Percentiles rank a stretch among this genome's conserved stretches.
Conservation (phyloP, 495 filamentous ascomycete genomes). For the Xanthoparmelia taractica region DNA sequence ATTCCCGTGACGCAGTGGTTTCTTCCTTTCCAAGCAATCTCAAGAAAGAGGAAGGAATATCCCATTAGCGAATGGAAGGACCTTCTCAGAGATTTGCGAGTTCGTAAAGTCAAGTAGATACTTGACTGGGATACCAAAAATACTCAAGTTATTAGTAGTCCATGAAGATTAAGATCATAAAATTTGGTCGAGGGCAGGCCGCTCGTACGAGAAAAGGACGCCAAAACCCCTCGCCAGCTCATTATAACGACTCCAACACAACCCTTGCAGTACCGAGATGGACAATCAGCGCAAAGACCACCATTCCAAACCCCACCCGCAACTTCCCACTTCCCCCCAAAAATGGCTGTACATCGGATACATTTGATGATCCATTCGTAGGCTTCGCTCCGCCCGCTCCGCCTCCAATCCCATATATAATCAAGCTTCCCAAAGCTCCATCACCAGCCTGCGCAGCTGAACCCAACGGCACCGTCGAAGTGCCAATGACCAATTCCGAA, state of each 20-base stretch:
- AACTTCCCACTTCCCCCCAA: background rate
- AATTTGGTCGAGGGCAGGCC: too few species aligned
- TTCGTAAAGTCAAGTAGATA: too few species aligned
- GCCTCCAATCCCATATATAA: background rate
- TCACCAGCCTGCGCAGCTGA: background rate
- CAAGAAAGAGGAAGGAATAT: too few species aligned
- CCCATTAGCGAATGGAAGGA: too few species aligned
- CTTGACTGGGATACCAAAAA: too few species aligned
- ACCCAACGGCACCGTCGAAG: conserved; percentile 2
- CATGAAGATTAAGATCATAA: too few species aligned
- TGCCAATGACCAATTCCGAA: background rate
- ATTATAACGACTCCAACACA: background rate
- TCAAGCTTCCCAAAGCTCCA: background rate
- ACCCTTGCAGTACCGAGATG: background rate
- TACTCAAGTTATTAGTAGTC: too few species aligned
- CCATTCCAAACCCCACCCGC: background rate
- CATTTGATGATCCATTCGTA: background rate
- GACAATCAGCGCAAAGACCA: background rate
- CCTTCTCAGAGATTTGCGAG: too few species aligned
- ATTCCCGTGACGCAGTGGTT: too few species aligned
- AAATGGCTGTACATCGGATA: background rate
- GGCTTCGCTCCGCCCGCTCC: background rate
- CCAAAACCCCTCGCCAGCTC: too few species aligned
- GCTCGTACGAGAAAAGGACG: too few species aligned
- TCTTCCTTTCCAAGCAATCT: too few species aligned